Conservation (phyloP, 192 early-diverging fungal genomes). For the Linnemannia schmuckeri region DNA sequence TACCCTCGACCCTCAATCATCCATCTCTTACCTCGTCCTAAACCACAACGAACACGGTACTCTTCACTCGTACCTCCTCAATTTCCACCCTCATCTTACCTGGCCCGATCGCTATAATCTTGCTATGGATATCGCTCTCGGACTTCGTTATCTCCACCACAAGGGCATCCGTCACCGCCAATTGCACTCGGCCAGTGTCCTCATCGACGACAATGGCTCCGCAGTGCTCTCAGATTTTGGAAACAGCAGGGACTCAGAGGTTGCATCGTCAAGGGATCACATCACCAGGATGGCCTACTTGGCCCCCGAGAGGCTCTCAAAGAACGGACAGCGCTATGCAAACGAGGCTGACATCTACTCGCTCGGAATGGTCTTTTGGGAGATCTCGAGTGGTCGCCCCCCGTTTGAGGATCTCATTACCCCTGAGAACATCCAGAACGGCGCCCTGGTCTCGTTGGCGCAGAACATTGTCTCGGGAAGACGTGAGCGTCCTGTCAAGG, state of each 20-base stretch:
- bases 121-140: constrained; percentile 51
- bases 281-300: constrained; percentile 41
- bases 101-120: constrained; percentile 58
- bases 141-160: constrained; percentile 42
- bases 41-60: constrained; percentile 53
- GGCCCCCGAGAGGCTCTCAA: constrained; percentile 41
- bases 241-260: constrained; percentile 29
- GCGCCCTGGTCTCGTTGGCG: constrained; percentile 28
- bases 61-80: constrained; percentile 42
- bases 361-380: constrained; percentile 45
- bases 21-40: constrained; percentile 25
- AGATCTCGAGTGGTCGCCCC: constrained; percentile 47
- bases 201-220: constrained; percentile 52
- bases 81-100: constrained; percentile 50
- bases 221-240: constrained; percentile 54
- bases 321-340: constrained; percentile 26
- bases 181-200: constrained; percentile 43
- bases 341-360: constrained; percentile 50
- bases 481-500: constrained; percentile 32
- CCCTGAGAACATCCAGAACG: constrained; percentile 24
- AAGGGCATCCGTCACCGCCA: constrained; percentile 45
- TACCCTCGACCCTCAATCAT: constrained; percentile 34
- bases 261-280: constrained; percentile 46
- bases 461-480: constrained; percentile 47
- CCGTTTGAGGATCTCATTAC: constrained; percentile 40